phyloP scores from a whole-genome alignment of 148 eudicot species.

The Rhododendron henanense region DNA sequence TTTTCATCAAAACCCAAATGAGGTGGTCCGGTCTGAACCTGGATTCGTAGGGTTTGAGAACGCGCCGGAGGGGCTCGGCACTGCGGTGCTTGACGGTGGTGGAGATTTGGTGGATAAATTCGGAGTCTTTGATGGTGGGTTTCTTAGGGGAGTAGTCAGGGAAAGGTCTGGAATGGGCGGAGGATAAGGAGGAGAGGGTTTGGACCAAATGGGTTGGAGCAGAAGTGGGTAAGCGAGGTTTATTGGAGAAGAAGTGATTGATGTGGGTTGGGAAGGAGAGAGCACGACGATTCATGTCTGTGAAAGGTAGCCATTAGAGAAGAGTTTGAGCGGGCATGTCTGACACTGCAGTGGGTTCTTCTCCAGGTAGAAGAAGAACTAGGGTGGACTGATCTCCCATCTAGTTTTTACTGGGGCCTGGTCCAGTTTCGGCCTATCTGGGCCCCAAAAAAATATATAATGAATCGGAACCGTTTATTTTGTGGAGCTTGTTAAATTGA shows the following conservation, averaged over 20 bases:
- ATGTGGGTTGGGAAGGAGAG: background rate
- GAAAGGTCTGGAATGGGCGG: constrained; percentile 48
- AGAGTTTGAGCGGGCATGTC: background rate
- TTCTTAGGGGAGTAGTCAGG: constrained; percentile 76
- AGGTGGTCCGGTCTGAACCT: constrained; percentile 59
- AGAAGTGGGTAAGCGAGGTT: background rate
- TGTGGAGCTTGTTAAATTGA: too few relatives aligned
- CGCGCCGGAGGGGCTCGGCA: constrained; percentile 47
- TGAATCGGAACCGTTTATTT: too few relatives aligned
- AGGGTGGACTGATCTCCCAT: too few relatives aligned
- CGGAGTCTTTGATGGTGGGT: constrained; percentile 63
- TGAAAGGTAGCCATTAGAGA: background rate
- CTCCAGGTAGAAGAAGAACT: background rate
- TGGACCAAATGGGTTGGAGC: constrained; percentile 13
- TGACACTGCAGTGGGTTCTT: background rate
- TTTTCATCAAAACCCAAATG: constrained; percentile 77
- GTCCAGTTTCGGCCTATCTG: too few relatives aligned
- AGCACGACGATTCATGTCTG: background rate
- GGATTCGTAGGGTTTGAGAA: constrained; percentile 63
- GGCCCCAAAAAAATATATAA: too few relatives aligned
- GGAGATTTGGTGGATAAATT: constrained; percentile 59
- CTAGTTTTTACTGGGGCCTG: too few relatives aligned
- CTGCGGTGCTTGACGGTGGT: constrained; percentile 61
- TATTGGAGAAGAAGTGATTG: background rate
- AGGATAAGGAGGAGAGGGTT: constrained; percentile 32